phyloP scores from a whole-genome alignment of 2,329 filamentous ascomycete genomes.

The Epichloe uncinata region DNA sequence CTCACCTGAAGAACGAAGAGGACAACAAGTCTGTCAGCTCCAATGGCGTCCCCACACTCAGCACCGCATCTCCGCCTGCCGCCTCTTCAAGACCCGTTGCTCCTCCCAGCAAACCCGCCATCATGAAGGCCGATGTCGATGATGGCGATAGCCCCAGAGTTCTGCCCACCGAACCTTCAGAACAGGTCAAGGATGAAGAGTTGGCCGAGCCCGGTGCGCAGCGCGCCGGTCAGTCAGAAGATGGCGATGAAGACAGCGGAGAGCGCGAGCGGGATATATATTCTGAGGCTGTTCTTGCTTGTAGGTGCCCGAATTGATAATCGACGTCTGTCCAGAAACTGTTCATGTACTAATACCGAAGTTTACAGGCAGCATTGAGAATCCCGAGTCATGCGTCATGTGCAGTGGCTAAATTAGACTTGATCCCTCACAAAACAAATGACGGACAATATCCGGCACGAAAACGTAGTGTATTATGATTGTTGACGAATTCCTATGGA shows the following conservation, averaged over 20 bases:
- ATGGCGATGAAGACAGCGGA: slow-evolving; percentile 55
- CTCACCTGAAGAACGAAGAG: slow-evolving; percentile 46
- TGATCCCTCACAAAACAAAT: slow-evolving; percentile 2
- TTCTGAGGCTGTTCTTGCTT: slow-evolving; percentile 79
- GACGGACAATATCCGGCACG: background rate
- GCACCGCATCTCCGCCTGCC: slow-evolving; percentile 47
- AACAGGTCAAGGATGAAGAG: slow-evolving; percentile 50
- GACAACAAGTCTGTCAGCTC: slow-evolving; percentile 24
- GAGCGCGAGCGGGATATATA: slow-evolving; percentile 87
- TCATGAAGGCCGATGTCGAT: slow-evolving; percentile 63
- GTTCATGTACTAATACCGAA: slow-evolving; percentile 2
- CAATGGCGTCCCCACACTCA: slow-evolving; percentile 57
- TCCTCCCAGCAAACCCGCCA: slow-evolving; percentile 47
- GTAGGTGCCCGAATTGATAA: slow-evolving; percentile 36
- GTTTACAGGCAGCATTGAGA: slow-evolving; percentile 73
- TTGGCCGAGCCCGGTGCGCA: slow-evolving; percentile 44
- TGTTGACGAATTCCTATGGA: slow-evolving; percentile 17
- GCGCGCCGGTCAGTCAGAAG: slow-evolving; percentile 50
- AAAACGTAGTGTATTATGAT: slow-evolving; percentile 15
- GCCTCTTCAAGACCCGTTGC: slow-evolving; percentile 30
- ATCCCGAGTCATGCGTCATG: slow-evolving; percentile 90
- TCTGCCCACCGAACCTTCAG: slow-evolving; percentile 56
- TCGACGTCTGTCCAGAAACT: background rate
- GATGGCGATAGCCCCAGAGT: slow-evolving; percentile 72
- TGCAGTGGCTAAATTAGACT: slow-evolving; percentile 66